Percentiles rank a stretch among this genome's conserved stretches.
phyloP scores from a whole-genome alignment of 208 protist genomes.

The Wallacemonas sp. region DNA sequence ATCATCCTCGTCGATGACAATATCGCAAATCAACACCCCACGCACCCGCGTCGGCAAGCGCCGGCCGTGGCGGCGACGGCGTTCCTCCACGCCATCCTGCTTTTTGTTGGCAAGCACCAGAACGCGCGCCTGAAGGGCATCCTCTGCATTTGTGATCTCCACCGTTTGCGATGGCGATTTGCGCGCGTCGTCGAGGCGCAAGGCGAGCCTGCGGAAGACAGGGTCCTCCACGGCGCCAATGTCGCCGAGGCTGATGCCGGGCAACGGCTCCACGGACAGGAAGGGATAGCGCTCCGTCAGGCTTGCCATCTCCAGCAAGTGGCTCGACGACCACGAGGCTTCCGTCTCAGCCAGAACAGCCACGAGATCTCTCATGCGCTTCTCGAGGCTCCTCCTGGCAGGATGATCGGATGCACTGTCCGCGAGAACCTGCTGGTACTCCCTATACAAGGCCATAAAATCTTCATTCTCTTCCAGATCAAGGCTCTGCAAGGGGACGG shows the following conservation, averaged over 20 bases:
- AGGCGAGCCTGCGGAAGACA: constrained; percentile 26
- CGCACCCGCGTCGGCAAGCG: constrained; percentile 32
- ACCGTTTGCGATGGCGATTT: constrained; percentile 17
- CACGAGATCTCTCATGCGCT: constrained; percentile 30
- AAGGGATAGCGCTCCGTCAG: constrained; percentile 36
- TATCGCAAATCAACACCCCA: constrained; percentile 47
- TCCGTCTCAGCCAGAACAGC: constrained; percentile 26
- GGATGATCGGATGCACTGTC: constrained; percentile 13
- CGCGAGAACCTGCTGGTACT: constrained; percentile 23
- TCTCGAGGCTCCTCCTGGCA: constrained; percentile 29
- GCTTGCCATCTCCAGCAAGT: constrained; percentile 27
- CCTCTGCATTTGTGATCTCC: constrained; percentile 25
- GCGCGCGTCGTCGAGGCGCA: constrained; percentile 33
- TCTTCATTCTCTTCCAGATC: constrained; percentile 27
- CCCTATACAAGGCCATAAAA: constrained; percentile 28
- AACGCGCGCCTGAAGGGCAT: constrained; percentile 17
- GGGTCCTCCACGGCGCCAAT: constrained; percentile 26
- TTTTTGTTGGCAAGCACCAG: constrained; percentile 27
- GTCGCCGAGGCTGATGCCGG: constrained; percentile 30
- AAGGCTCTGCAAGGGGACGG: constrained; percentile 42
- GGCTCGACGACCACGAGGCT: constrained; percentile 5
- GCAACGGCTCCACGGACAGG: constrained; percentile 32
- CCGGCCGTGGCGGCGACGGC: constrained; percentile 14
- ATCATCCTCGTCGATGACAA: constrained; percentile 18
- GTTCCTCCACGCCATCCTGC: constrained; percentile 19